Base-by-base conservation (phyloP, 176 grass and related monocot genomes). In the Tuctoria greenei region DNA sequence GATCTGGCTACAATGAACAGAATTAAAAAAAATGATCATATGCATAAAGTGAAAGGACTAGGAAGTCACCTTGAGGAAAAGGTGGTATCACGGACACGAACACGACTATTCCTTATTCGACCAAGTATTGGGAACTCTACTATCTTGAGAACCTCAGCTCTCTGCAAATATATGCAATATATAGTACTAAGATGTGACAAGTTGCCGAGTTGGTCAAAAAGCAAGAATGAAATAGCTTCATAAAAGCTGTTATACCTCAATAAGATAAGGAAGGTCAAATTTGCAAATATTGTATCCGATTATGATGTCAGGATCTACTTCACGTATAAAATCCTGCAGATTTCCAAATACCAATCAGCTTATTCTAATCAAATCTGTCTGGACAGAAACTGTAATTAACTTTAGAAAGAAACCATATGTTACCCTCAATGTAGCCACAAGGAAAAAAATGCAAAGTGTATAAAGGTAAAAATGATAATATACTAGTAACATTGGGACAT, bases 201-300 rank as follows among this genome's bases (percentile, higher is more conserved):
- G 31, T 31, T 31, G n/a, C 40, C 21, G 42, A 14, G 38, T 60
- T 64, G 27, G 21, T 7, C 10, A 72, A 59, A 51, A 62, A 54
- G 44, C 37, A 75, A 77, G 59, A 77, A 59, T 40, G 1, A 49
- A 21, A 18, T 17, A 40, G 57, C 28, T 81, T 68, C 17, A 79
- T 16, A 23, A 43, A 72, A 72, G 16, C 45, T 72, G 3, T 4
- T 58, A 41, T 76, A 98, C 95, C 84, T 98, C 89, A 15, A 98
- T 85, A 84, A 98, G 95, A 90, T 98, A 98, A 28, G 95, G 95
- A 62, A 98, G 64, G 50, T 98, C 95, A 87, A 98, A 98, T 87
- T 98, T 98, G 84, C 95, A 94, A 28, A 98, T 98, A 39, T 98
- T 98, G 71, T 98, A 98, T 76, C 95, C 95, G 83, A 98, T 98